phyloP scores from a whole-genome alignment of 208 protist species.

The Blastocrithidia nonstop region DNA sequence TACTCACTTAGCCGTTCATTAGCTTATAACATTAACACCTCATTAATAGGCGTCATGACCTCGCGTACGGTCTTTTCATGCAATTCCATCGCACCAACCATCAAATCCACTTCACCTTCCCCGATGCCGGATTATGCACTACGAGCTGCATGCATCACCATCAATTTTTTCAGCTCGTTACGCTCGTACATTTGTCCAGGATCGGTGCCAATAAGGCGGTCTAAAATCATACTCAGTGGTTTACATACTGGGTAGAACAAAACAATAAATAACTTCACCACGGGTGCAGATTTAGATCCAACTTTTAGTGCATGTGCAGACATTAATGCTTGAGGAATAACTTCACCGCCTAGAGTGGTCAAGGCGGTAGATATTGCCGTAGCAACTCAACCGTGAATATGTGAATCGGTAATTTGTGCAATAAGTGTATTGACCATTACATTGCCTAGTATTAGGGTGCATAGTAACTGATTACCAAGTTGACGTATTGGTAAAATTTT shows the following conservation, averaged over 20 bases:
- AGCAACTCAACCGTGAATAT: slow-evolving; percentile 76
- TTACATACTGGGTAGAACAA: slow-evolving; percentile 89
- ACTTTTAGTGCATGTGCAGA: slow-evolving; percentile 85
- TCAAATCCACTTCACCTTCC: slow-evolving; percentile 79
- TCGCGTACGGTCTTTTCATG: slow-evolving; percentile 85
- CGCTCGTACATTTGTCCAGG: slow-evolving; percentile 92
- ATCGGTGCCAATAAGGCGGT: slow-evolving; percentile 86
- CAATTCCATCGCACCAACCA: slow-evolving; percentile 91
- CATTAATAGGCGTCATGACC: slow-evolving; percentile 90
- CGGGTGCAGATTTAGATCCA: slow-evolving; percentile 76
- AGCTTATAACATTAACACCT: slow-evolving; percentile 88
- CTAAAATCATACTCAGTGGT: slow-evolving; percentile 85
- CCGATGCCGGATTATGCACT: slow-evolving; percentile 77
- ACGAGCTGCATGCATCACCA: slow-evolving; percentile 87
- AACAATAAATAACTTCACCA: slow-evolving; percentile 90
- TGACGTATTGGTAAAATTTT: slow-evolving; percentile 91
- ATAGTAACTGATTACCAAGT: slow-evolving; percentile 91
- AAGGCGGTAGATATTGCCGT: slow-evolving; percentile 84
- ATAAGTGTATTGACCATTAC: slow-evolving; percentile 93
- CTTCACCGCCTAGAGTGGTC: slow-evolving; percentile 93
- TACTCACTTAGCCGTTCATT: slow-evolving; percentile 86
- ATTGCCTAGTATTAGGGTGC: slow-evolving; percentile 93
- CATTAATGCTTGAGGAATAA: slow-evolving; percentile 91
- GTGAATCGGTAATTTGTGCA: slow-evolving; percentile 83
- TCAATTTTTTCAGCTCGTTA: slow-evolving; percentile 92